Percentiles rank a stretch among this genome's conserved stretches.
phyloP scores from a whole-genome alignment of 345 rosid species.

The Corymbia maculata region DNA sequence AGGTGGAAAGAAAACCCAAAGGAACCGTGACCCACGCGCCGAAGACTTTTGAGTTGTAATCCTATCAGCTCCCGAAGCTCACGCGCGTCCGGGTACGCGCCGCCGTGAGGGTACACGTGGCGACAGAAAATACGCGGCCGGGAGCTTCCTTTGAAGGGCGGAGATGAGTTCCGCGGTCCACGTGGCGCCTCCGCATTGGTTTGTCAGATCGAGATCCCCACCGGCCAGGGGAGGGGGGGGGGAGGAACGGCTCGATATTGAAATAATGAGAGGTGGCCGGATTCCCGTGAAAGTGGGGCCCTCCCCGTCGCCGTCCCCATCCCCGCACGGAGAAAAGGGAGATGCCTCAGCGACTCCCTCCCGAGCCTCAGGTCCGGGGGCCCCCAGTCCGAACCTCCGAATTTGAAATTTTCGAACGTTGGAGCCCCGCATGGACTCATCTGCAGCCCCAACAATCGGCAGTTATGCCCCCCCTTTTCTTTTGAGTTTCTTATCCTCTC shows the following conservation, averaged over 20 bases:
- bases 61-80: not conserved
- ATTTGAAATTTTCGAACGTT: conserved; percentile 11
- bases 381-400: not conserved
- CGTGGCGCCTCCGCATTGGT: not conserved
- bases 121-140: fast-evolving
- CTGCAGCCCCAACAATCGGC: not conserved
- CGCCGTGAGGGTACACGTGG: not conserved
- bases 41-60: not conserved
- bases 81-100: not conserved
- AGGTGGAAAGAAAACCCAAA: not conserved
- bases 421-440: not conserved
- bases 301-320: not conserved
- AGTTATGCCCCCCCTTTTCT: not conserved
- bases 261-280: conserved; percentile 3
- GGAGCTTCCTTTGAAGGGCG: not conserved
- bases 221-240: not conserved
- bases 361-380: not conserved
- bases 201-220: not conserved
- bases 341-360: not conserved
- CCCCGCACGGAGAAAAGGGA: not conserved
- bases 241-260: not conserved
- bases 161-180: not conserved
- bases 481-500: not conserved
- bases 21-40: not conserved
- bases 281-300: conserved; percentile 38